Conservation (phyloP, 345 rosid genomes). For the Cochlearia excelsa region DNA sequence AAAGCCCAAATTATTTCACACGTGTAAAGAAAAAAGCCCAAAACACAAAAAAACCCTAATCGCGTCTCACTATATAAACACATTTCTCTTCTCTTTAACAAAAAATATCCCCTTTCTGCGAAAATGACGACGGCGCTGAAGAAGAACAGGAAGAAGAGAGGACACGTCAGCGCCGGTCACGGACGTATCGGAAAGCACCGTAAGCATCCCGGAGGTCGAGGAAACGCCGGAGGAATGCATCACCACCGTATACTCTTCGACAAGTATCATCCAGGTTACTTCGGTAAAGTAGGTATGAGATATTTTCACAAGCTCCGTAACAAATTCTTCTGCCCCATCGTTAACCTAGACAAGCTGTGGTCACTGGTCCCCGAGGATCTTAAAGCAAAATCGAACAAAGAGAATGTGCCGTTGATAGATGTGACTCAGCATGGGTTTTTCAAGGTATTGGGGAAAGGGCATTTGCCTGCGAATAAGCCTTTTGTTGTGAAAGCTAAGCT, state of each 20-base stretch:
- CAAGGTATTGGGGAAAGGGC: constrained; percentile 57
- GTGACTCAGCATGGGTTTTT: constrained; percentile 59
- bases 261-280: constrained; percentile 77
- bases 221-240: constrained; percentile 62
- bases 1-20: not conserved
- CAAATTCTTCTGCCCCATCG: constrained; percentile 62
- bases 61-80: constrained; percentile 8
- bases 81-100: not conserved
- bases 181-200: constrained; percentile 77
- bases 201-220: constrained; percentile 72
- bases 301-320: constrained; percentile 67
- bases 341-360: constrained; percentile 70
- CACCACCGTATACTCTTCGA: constrained; percentile 73
- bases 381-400: constrained; percentile 52
- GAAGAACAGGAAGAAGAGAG: constrained; percentile 80
- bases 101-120: constrained; percentile 14
- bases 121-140: constrained; percentile 57
- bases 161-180: constrained; percentile 77
- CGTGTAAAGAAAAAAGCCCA: too few relatives aligned
- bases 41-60: constrained; percentile 3
- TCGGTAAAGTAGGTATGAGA: constrained; percentile 47
- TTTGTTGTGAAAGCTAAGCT: constrained; percentile 65
- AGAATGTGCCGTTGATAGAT: constrained; percentile 53
- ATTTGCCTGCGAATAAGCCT: constrained; percentile 51
- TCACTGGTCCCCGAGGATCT: constrained; percentile 54